Base-by-base conservation (phyloP, 192 early-diverging fungal genomes). In the Backusella tuberculispora region DNA sequence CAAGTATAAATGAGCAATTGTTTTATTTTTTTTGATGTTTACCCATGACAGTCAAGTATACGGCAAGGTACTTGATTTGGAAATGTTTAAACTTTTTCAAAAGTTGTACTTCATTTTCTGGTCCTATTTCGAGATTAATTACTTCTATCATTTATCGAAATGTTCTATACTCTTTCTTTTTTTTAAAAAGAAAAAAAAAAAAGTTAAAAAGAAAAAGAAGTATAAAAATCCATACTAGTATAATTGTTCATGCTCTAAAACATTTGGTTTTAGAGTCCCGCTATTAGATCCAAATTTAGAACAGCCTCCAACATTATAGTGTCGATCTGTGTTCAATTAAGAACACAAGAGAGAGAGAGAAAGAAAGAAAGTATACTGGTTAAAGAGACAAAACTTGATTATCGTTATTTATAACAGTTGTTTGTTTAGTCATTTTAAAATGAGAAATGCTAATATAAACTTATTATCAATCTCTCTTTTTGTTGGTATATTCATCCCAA, bases 31-130 rank as follows among this genome's bases (percentile, higher is more conserved):
- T 7, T 38, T 63, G 2, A 34, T 34, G 29, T 6, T 38, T 74
- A 81, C 80, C 67, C 76, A 74, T 81, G 4, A 77, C 76, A 9
- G 73, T 47, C 14, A 74, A 74, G 43, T 81, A 81, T 9, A 81
- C 76, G 1, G 64, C 38, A n/a, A 81, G 69, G 75, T 81, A 81
- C 44, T 67, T 46, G 6, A 48, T 3, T 14, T 76, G 72, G 17
- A 81, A 65, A n/a, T 29, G 12, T 5, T 71, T 67, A 40, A 73
- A 77, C 21, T 37, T 38, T 56, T 78, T 50, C 29, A 67, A 41
- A 21, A 67, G 41, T 21, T 67, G 66, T 12, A 41, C n/a, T 42
- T 67, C 38, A 67, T 67, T 67, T 2, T 67, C 66, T 67, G 66
- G 40, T 14, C 66, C 66, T 41, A 67, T 43, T 67, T 67, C 66